These are phyloP conservation scores for Acacia pycnantha DNA, from an alignment of 331 rosid species.

Conservation along the genomic window DNA sequence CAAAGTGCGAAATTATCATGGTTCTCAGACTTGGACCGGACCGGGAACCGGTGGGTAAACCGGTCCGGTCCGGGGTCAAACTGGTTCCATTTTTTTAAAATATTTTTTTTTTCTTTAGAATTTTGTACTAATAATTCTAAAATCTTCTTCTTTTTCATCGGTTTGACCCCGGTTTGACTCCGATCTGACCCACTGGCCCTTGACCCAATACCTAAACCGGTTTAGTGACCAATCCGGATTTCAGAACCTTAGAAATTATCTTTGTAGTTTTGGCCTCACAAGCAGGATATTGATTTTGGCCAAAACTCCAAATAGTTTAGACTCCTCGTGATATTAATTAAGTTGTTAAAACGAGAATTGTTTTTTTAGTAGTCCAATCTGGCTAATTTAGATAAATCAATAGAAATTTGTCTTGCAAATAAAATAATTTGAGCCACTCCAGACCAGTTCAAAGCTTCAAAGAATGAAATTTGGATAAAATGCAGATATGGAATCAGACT, in stretches of 20 bases:
- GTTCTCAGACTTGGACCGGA: too few relatives aligned
- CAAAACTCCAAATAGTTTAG: not conserved
- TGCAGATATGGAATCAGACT: not conserved
- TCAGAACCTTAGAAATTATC: not conserved
- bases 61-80: too few relatives aligned
- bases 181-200: too few relatives aligned
- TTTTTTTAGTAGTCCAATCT: not conserved
- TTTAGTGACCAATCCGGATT: accelerated
- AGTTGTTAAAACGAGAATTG: not conserved
- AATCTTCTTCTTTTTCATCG: too few relatives aligned
- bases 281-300: not conserved
- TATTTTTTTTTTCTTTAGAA: too few relatives aligned
- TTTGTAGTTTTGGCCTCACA: not conserved
- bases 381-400: not conserved
- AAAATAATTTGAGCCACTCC: not conserved
- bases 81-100: too few relatives aligned
- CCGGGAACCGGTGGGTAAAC: too few relatives aligned
- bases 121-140: too few relatives aligned
- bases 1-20: not conserved
- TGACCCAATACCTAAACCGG: too few relatives aligned
- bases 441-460: not conserved
- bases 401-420: not conserved
- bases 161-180: too few relatives aligned
- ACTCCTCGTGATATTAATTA: not conserved
- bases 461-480: not conserved